Evolutionary conservation across 495 filamentous ascomycete species (phyloP), one percentile per base, ranked within the genome.

Genomic region (Neurospora sp.): DNA sequence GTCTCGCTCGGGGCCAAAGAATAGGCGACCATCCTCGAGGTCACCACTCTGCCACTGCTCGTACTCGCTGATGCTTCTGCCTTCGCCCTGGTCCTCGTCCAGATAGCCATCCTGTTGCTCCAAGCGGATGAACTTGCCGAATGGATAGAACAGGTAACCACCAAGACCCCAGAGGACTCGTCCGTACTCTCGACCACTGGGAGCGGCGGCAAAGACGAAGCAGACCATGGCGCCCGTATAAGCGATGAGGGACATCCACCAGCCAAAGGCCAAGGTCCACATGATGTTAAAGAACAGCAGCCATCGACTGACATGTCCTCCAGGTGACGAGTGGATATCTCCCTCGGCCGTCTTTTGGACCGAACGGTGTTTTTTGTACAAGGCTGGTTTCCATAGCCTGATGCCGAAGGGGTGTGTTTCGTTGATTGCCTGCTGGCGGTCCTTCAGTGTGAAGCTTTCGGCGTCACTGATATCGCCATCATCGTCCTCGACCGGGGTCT

Each of bases 11-110:
- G 96, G 96, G 6, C 96, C 96, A 80, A 99, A 99, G 85, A 98
- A 98, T 10, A 98, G 88, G 16, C 94, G 86, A 5, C 96, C 96
- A 81, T 97, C 93, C 81, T 99, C 96, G 42, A 99, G 84, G 79
- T 99, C 96, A 44, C 96, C 96, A 76, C 91, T 97, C 80, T 99
- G 96, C 96, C 96, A 99, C 80, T 97, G 94, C 80, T 98, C 96
- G 81, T 99, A 99, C 82, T 99, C 96, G 78, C 93, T 97, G 79
- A 99, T 98, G 81, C 94, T 98, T 77, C 96, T 88, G n/a, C 96
- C 96, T 82, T 99, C 96, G n/a, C 94, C 96, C 77, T 97, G 90
- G 80, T 99, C 96, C 81, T 99, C 96, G 75, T 98, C 93, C 31
- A 93, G 87, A 80, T 99, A 99, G 40, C 91, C 90, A 77, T 98